These are phyloP conservation scores for Citrus glauca DNA, from an alignment of 345 rosid species.

Conservation along the genomic window DNA sequence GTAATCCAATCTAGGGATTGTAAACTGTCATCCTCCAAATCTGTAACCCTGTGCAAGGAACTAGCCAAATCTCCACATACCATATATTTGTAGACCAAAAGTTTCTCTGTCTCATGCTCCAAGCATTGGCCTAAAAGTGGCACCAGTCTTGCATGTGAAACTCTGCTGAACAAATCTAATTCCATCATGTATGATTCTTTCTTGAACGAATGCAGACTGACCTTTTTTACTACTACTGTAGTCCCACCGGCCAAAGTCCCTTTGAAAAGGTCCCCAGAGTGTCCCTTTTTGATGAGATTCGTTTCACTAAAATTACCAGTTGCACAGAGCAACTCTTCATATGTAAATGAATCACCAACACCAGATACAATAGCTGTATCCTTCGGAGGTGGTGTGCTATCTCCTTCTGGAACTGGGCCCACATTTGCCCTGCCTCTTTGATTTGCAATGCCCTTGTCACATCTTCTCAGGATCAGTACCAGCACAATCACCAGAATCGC, in stretches of 20 bases:
- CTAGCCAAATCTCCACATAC: conserved; percentile 68
- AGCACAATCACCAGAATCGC: conserved; percentile 34
- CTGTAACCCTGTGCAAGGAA: conserved; percentile 54
- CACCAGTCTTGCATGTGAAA: conserved; percentile 65
- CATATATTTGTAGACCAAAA: conserved; percentile 87
- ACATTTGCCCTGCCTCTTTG: conserved; percentile 44
- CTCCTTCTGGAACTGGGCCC: conserved; percentile 62
- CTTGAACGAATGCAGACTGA: conserved; percentile 42
- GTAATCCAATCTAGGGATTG: conserved; percentile 94
- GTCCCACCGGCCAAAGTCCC: conserved; percentile 60
- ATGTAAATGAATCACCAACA: conserved; percentile 59
- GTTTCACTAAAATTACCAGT: conserved; percentile 56
- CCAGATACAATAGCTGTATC: conserved; percentile 41
- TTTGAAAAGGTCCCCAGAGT: conserved; percentile 76
- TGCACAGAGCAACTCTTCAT: conserved; percentile 54
- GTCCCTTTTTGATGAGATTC: conserved; percentile 76
- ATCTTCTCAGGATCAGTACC: conserved; percentile 31
- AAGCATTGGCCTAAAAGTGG: conserved; percentile 83
- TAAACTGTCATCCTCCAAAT: conserved; percentile 52
- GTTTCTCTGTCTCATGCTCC: conserved; percentile 61
- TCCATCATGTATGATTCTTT: conserved; percentile 55
- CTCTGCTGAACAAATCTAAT: conserved; percentile 66
- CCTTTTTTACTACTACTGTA: conserved; percentile 60
- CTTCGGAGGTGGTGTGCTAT: conserved; percentile 32
- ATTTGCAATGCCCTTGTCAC: conserved; percentile 22